A percentile compares a stretch with the other conserved stretches of the same genome.
These are phyloP conservation scores for Diaporthe sp. DNA, from an alignment of 2,329 filamentous ascomycete species.

Conservation along the genomic window DNA sequence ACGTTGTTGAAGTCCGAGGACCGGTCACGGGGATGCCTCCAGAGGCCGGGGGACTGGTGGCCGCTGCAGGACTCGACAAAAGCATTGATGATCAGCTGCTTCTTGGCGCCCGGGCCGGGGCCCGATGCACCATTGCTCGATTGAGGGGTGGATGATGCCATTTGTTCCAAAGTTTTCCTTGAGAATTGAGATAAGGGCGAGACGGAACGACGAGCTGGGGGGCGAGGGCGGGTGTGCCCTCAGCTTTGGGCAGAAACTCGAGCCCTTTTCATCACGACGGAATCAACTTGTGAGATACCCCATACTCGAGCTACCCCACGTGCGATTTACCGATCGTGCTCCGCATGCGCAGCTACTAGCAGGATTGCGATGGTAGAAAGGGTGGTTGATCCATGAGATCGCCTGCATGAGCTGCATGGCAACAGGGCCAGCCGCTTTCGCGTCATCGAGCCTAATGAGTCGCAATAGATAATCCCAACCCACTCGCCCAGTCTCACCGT, in stretches of 20 bases:
- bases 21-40: slow-evolving; percentile 41
- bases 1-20: slow-evolving; percentile 44
- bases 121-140: not conserved
- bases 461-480: slow-evolving; percentile 22
- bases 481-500: not conserved
- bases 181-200: not conserved
- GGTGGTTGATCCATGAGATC: slow-evolving; percentile 18
- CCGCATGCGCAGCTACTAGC: slow-evolving; percentile 4
- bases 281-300: not conserved
- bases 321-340: not conserved
- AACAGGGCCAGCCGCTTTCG: slow-evolving; percentile 16
- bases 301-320: not conserved
- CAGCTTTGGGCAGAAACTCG: slow-evolving; percentile 2
- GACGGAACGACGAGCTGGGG: not conserved
- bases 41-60: slow-evolving; percentile 40
- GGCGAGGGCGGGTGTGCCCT: not conserved
- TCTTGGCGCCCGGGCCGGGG: slow-evolving; percentile 46
- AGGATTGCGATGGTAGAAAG: not conserved
- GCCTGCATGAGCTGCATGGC: slow-evolving; percentile 20
- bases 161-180: not conserved
- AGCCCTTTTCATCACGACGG: slow-evolving; percentile 23
- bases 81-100: slow-evolving; percentile 58
- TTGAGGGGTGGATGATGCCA: slow-evolving; percentile 35
- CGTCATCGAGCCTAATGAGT: slow-evolving; percentile 39
- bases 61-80: slow-evolving; percentile 50